phyloP scores from a whole-genome alignment of 2,329 filamentous ascomycete genomes.

The Cucurbitaria berberidis region DNA sequence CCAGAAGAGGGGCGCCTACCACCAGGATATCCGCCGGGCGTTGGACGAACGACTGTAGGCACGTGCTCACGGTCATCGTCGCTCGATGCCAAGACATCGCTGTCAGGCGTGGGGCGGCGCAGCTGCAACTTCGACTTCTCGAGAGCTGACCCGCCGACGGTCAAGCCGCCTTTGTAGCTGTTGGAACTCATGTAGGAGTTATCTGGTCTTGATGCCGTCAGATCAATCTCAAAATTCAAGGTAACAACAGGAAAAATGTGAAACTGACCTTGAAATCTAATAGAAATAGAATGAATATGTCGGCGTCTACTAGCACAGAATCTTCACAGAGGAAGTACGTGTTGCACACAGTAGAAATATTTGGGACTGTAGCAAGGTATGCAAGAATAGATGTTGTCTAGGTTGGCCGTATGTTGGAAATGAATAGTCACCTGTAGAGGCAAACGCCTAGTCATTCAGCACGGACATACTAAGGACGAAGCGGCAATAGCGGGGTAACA shows the following conservation, averaged over 20 bases:
- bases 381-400: conserved; percentile 11
- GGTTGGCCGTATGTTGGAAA: conserved; percentile 12
- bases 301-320: conserved; percentile 8
- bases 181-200: conserved; percentile 33
- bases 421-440: conserved; percentile 17
- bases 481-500: conserved; percentile 3
- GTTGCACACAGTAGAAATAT: conserved; percentile 12
- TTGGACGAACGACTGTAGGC: conserved; percentile 28
- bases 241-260: not conserved
- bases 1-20: conserved; percentile 41
- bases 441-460: conserved; percentile 16
- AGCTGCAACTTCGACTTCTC: conserved; percentile 74
- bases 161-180: conserved; percentile 37
- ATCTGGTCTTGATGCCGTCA: conserved; percentile 13
- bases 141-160: conserved; percentile 36
- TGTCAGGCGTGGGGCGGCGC: conserved; percentile 88
- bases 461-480: conserved; percentile 1
- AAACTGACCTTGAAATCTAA: conserved; percentile 23
- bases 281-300: not conserved
- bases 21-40: conserved; percentile 29
- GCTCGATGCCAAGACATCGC: conserved; percentile 89
- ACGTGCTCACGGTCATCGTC: conserved; percentile 81
- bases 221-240: not conserved
- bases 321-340: conserved; percentile 18
- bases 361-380: conserved; percentile 12